Evolutionary conservation across 768 basidiomycete genomes (phyloP), one percentile per base, ranked within the genome.

Genomic region (Ramaria sp.): DNA sequence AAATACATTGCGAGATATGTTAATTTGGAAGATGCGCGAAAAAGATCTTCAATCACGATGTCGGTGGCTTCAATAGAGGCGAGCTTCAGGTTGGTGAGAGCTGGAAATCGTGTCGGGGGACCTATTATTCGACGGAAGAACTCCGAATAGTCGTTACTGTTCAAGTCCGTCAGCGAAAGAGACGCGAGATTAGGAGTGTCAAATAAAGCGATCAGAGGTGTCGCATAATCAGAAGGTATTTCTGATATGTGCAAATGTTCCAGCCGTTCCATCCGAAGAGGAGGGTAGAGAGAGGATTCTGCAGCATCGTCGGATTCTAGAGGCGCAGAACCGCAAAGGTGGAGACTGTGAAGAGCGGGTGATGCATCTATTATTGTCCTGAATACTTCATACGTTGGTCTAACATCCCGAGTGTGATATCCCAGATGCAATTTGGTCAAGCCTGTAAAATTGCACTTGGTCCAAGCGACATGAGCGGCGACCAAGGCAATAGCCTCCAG

Each of bases 381-480:
- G 60, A 88, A 83, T 13, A 76, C 73, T 10, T 63, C 58, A 67
- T 76, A 85, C 3, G 76, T 73, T 1, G 85, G 87, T 12, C 84
- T 78, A 13, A 82, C 83, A 63, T 84, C 79, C 30, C 75, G 71
- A 9, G 75, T 67, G 62, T 86, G 85, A 68, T 77, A 86, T 0
- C 80, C 77, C 42, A 88, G 70, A 61, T 84, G 78, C 20, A 88
- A 65, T 15, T 78, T 74, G 22, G 61, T 64, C 30, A 88, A 69
- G 13, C 71, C 73, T 17, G 63, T 60, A 24, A 84, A 71, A 70
- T 34, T 72, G 69, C 31, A 75, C 19, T 31, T 30, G 7, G 54
- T 71, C 87, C 87, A 89, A 57, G 82, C 75, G 34, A 88, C 66
- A 59, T 86, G 86, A 4, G 87, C 81, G 39, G 84, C 86, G 81